Base-by-base conservation (phyloP, 208 protist species). In the Trypanosomatidae sp. region DNA sequence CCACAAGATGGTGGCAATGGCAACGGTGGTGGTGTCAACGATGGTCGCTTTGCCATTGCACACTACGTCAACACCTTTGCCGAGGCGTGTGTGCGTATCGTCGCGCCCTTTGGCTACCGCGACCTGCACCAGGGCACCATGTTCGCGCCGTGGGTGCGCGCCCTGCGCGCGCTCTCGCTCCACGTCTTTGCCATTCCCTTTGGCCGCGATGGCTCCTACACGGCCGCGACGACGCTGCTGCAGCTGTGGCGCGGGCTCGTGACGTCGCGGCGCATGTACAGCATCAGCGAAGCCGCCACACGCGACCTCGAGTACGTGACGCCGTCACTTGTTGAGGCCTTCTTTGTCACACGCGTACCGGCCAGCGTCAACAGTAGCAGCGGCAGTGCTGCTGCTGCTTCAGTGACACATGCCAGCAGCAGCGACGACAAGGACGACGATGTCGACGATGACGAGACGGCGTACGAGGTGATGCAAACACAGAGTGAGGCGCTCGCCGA, bases 101-200 rank as follows among this genome's bases (percentile, higher is more conserved):
- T 92, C 13, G 45, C 66, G 5, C 76, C 78, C 0, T 80, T 84
- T 58, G 76, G 76, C 16, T 88, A 88, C 46, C 67, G 76, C 15
- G 79, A 88, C 37, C 53, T 92, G 24, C 60, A 71, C 49, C 35
- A 58, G 20, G 61, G 71, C 38, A 26, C 20, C 6, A 33, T 27
- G 13, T 88, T 87, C 57, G 46, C 53, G 28, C 28, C 42, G 11
- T 88, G 70, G 66, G 35, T 84, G 16, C 46, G 46, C 15, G 50
- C 56, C 15, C 20, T 88, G 24, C 54, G 41, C 4, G 42, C 35
- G 8, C 20, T 88, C 18, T 82, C 76, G 11, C 35, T 74, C n/a
- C 58, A 79, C 18, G 69, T 84, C 22, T 67, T 92, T 18, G 58
- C 54, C 44, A 67, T 81, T 19, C 65, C 71, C 2, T 83, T 88